Evolutionary conservation across 352 stramenopile species (phyloP).

Genomic region (Phytophthora cryptogea): DNA sequence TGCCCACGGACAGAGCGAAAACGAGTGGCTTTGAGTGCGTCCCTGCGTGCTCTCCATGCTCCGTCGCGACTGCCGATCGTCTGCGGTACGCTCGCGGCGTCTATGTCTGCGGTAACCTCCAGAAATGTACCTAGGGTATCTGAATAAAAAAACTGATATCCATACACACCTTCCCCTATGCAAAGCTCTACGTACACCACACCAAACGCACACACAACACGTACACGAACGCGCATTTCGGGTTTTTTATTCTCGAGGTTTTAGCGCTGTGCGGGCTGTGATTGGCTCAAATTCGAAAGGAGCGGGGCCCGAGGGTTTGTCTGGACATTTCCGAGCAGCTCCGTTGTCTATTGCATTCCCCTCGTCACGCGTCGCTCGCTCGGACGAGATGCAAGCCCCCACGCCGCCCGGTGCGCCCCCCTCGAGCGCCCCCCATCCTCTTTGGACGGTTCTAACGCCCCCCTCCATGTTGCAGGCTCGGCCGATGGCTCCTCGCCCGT

Average conservation of each 20-base stretch:
- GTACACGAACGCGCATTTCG: too few species aligned
- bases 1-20: too few species aligned
- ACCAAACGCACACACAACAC: too few species aligned
- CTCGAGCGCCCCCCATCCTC: neutral
- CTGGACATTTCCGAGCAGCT: too few species aligned
- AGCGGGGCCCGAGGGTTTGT: too few species aligned
- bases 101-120: slow-evolving; percentile 22
- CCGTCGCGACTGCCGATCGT: neutral
- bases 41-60: neutral
- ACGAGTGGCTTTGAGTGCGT: too few species aligned
- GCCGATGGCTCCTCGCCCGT: slow-evolving; percentile 42
- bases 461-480: slow-evolving; percentile 28
- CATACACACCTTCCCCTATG: neutral
- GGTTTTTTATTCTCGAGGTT: too few species aligned
- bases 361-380: too few species aligned
- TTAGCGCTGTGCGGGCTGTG: too few species aligned
- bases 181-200: slow-evolving; percentile 25
- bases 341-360: slow-evolving; percentile 27
- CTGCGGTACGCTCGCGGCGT: slow-evolving; percentile 15
- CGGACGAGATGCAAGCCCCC: slow-evolving; percentile 38
- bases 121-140: slow-evolving; percentile 12
- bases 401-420: slow-evolving; percentile 38
- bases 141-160: slow-evolving; percentile 13
- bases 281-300: too few species aligned
- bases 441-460: neutral